A percentile compares a stretch with the other conserved stretches of the same genome.
phyloP scores from a whole-genome alignment of 1,284 basidiomycete genomes.

The Entoloma clypeatum region DNA sequence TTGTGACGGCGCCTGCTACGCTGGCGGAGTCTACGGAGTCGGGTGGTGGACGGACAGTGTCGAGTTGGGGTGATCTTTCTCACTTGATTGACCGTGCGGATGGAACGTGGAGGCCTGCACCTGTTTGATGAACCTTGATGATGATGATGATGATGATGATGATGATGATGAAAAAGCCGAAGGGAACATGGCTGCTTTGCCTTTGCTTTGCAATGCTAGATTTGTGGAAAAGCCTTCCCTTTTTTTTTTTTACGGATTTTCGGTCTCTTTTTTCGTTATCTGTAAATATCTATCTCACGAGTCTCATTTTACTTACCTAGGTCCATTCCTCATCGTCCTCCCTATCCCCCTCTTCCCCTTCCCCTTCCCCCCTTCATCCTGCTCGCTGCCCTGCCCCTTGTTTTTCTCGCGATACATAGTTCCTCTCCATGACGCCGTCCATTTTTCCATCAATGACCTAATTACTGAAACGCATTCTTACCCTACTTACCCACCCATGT shows the following conservation, averaged over 20 bases:
- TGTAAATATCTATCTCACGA: not conserved
- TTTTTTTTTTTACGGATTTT: too few species aligned
- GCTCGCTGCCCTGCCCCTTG: not conserved
- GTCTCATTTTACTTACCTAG: not conserved
- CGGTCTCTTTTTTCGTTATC: not conserved
- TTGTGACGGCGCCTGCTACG: constrained; percentile 60
- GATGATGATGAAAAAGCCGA: too few species aligned
- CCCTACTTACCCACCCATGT: not conserved
- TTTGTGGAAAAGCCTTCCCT: too few species aligned
- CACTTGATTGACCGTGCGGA: constrained; percentile 39
- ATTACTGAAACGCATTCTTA: too few species aligned
- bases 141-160: too few species aligned
- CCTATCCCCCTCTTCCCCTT: not conserved
- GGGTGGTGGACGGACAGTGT: constrained; percentile 28
- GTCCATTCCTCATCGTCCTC: not conserved
- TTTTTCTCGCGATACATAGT: not conserved
- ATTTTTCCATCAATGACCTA: not conserved
- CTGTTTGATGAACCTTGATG: not conserved
- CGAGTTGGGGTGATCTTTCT: constrained; percentile 36
- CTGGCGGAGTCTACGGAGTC: constrained; percentile 48
- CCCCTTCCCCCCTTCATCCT: too few species aligned
- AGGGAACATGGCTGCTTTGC: too few species aligned
- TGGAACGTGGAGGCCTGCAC: constrained; percentile 30
- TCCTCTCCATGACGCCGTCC: not conserved
- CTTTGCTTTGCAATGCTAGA: too few species aligned